Percentiles rank a stretch among this genome's conserved stretches.
These are phyloP conservation scores for Tolypocladium endophyticum DNA, from an alignment of 2,329 filamentous ascomycete genomes.

Conservation along the genomic window DNA sequence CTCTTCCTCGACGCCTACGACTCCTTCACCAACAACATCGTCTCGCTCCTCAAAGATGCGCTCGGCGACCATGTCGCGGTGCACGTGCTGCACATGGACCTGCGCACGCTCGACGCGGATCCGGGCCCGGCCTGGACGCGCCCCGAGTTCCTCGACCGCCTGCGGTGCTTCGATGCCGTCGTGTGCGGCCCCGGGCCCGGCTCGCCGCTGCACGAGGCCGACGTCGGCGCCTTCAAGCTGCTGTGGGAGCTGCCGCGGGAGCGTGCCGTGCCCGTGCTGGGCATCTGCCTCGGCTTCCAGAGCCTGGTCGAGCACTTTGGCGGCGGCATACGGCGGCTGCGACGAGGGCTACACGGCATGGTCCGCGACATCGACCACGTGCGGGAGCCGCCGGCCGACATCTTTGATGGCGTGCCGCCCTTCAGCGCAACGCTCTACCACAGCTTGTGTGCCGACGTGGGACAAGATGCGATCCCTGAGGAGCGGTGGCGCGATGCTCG, in stretches of 20 bases:
- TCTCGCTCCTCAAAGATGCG: constrained; percentile 63
- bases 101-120: constrained; percentile 57
- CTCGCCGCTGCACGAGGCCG: constrained; percentile 57
- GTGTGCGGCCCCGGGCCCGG: constrained; percentile 89
- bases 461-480: constrained; percentile 29
- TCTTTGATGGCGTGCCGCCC: constrained; percentile 52
- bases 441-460: constrained; percentile 45
- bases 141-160: constrained; percentile 25
- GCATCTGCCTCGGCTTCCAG: constrained; percentile 85
- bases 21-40: constrained; percentile 93
- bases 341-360: constrained; percentile 74
- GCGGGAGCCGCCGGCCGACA: constrained; percentile 30
- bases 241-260: constrained; percentile 59
- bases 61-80: constrained; percentile 56
- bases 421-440: constrained; percentile 73
- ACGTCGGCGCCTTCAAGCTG: constrained; percentile 71
- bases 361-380: constrained; percentile 57
- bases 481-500: constrained; percentile 24
- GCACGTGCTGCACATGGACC: constrained; percentile 24
- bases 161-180: constrained; percentile 64
- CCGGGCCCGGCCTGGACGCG: constrained; percentile 30
- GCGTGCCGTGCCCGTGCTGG: constrained; percentile 64
- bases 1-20: constrained; percentile 94
- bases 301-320: constrained; percentile 63
- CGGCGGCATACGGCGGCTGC: constrained; percentile 52